Percentiles rank a stretch among this genome's conserved stretches.
Evolutionary conservation across 1,284 basidiomycete genomes (phyloP).

Genomic region (Taiwanofungus camphoratus): DNA sequence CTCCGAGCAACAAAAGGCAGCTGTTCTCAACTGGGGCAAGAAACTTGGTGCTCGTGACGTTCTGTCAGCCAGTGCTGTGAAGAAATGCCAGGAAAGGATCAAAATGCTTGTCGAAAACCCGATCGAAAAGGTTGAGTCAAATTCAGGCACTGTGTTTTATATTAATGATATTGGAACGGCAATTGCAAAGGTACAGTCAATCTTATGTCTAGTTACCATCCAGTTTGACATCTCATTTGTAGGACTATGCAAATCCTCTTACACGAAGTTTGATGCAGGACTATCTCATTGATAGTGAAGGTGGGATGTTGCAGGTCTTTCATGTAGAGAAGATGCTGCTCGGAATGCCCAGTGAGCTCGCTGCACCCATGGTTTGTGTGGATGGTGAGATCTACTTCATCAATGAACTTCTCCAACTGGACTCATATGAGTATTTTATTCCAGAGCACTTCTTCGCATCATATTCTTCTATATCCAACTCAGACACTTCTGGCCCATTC

Average conservation of each 20-base stretch:
- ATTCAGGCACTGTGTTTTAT: conserved; percentile 24
- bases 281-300: conserved; percentile 23
- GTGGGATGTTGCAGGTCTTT: conserved; percentile 20
- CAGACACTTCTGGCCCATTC: not conserved
- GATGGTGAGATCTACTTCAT: conserved; percentile 18
- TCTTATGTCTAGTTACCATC: not conserved
- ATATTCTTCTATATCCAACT: not conserved
- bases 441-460: conserved; percentile 17
- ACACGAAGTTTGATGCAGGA: conserved; percentile 20
- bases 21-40: conserved; percentile 25
- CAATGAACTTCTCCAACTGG: conserved; percentile 17
- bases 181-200: conserved; percentile 19
- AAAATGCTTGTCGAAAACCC: conserved; percentile 15
- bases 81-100: conserved; percentile 11
- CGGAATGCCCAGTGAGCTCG: conserved; percentile 13
- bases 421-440: conserved; percentile 19
- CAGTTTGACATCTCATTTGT: not conserved
- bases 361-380: conserved; percentile 12
- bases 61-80: conserved; percentile 17
- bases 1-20: conserved; percentile 23
- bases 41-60: conserved; percentile 22
- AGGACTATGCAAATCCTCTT: conserved; percentile 28
- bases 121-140: conserved; percentile 14
- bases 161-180: conserved; percentile 21
- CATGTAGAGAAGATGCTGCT: conserved; percentile 24